These are phyloP conservation scores for Apiospora pterosperma DNA, from an alignment of 2,329 filamentous ascomycete genomes.

Conservation along the genomic window DNA sequence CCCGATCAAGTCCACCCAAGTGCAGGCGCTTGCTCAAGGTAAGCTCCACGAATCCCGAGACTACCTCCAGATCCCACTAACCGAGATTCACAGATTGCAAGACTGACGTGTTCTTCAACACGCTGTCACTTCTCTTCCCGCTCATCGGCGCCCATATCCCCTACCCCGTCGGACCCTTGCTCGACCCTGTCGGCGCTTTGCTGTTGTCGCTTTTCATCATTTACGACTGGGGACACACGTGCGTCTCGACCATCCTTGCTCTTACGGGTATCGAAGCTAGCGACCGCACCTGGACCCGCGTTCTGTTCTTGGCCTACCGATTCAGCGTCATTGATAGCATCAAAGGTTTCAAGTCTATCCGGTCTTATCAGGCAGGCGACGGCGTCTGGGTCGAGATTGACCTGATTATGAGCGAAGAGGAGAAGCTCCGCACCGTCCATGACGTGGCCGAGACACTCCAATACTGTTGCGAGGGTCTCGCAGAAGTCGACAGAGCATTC, in stretches of 20 bases:
- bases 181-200: constrained; percentile 53
- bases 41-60: not conserved
- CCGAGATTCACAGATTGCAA: constrained; percentile 47
- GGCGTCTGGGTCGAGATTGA: constrained; percentile 62
- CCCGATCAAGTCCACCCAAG: constrained; percentile 59
- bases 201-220: constrained; percentile 65
- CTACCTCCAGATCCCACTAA: not conserved
- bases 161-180: constrained; percentile 49
- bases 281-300: constrained; percentile 48
- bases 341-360: constrained; percentile 37
- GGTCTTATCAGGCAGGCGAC: constrained; percentile 58
- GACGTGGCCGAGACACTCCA: constrained; percentile 62
- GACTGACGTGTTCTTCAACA: constrained; percentile 63
- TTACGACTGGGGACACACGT: constrained; percentile 64
- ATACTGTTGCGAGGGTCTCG: constrained; percentile 54
- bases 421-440: constrained; percentile 48
- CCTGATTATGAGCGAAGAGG: constrained; percentile 52
- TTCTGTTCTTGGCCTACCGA: constrained; percentile 57
- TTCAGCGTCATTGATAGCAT: constrained; percentile 52
- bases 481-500: constrained; percentile 35
- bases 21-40: constrained; percentile 56
- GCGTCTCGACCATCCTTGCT: constrained; percentile 55
- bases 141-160: constrained; percentile 50
- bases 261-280: constrained; percentile 56
- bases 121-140: constrained; percentile 59